A percentile compares a stretch with the other conserved stretches of the same genome.
Conservation (phyloP, 1,284 basidiomycete species). For the Malassezia pachydermatis region DNA sequence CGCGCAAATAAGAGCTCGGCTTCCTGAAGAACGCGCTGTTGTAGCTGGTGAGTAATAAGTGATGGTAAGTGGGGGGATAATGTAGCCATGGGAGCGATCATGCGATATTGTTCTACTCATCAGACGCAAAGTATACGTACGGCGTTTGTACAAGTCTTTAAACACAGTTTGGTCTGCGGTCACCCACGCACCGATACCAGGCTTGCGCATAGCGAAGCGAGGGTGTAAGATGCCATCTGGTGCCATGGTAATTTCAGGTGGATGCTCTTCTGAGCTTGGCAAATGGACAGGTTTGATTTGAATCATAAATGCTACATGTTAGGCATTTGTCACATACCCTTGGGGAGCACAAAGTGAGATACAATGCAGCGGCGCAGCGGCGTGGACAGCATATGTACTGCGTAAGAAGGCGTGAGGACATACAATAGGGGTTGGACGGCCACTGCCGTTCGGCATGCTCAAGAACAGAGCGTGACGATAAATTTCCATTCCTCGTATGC, state of each 20-base stretch:
- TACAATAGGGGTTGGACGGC: constrained; percentile 1
- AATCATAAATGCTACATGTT: constrained; percentile 14
- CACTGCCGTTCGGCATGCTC: neutral
- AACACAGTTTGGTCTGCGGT: constrained; percentile 8
- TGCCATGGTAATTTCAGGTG: constrained; percentile 3
- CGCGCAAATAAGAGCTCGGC: constrained; percentile 13
- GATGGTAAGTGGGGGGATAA: constrained; percentile 1
- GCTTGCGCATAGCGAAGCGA: constrained; percentile 10
- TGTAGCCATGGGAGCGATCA: constrained; percentile 5
- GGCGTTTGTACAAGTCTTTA: constrained; percentile 1
- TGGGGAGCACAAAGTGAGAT: constrained; percentile 12
- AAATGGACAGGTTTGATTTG: constrained; percentile 13
- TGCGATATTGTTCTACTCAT: constrained; percentile 6
- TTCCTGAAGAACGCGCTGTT: constrained; percentile 18
- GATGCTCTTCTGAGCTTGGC: neutral
- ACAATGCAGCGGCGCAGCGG: constrained; percentile 19
- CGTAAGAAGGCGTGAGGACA: neutral
- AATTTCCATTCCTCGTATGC: no score
- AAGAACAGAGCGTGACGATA: no score
- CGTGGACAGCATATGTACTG: constrained; percentile 19
- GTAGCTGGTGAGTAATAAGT: constrained; percentile 16
- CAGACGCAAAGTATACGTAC: constrained; percentile 1
- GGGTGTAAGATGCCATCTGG: constrained; percentile 20
- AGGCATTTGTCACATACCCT: constrained; percentile 2
- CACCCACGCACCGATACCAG: constrained; percentile 14